Conservation (phyloP, 2,329 filamentous ascomycete species). For the Alternaria arbusti region DNA sequence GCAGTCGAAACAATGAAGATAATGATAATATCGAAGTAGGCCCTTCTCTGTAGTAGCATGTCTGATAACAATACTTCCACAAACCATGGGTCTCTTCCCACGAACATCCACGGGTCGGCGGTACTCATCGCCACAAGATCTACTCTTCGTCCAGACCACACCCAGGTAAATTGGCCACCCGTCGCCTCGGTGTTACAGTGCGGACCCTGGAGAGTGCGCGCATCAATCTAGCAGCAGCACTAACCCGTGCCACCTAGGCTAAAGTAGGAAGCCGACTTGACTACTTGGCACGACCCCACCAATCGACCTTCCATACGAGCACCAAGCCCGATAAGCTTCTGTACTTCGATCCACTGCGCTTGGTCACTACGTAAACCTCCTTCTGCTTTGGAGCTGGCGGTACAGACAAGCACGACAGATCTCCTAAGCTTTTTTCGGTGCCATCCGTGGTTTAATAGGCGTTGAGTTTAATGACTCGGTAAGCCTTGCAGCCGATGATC, state of each 20-base stretch:
- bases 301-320: slow-evolving; percentile 1
- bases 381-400: background rate
- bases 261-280: background rate
- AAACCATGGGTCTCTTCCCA: background rate
- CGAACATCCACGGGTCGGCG: background rate
- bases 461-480: background rate
- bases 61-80: background rate
- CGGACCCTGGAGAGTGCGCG: background rate
- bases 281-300: background rate
- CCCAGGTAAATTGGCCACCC: background rate
- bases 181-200: background rate
- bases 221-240: background rate
- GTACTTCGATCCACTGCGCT: background rate
- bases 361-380: background rate
- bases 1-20: background rate
- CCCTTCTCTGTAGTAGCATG: background rate
- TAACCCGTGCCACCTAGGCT: background rate
- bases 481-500: background rate
- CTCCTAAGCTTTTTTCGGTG: background rate
- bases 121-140: background rate
- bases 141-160: background rate
- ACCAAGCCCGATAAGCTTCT: slow-evolving; percentile 4
- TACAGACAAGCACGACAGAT: background rate
- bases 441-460: background rate
- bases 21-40: background rate